These are phyloP conservation scores for Trichoderma brevicompactum DNA, from an alignment of 2,329 filamentous ascomycete species.

Conservation along the genomic window DNA sequence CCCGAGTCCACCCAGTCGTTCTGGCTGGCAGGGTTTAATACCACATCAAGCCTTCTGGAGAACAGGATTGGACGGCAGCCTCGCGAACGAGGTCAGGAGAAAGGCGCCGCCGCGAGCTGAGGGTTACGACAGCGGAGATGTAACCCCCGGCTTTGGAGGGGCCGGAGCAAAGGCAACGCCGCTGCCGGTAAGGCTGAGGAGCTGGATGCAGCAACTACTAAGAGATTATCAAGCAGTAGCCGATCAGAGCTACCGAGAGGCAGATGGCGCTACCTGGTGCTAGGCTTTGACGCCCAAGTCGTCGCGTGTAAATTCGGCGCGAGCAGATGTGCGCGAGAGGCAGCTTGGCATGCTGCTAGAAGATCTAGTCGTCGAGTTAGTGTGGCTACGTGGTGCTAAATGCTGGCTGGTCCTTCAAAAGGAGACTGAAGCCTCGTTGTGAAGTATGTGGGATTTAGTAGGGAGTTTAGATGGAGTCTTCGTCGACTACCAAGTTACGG, in stretches of 20 bases:
- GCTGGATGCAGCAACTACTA: background rate
- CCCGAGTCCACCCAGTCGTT: constrained; percentile 14
- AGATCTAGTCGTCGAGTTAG: background rate
- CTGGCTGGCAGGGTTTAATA: constrained; percentile 7
- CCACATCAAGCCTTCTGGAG: constrained; percentile 22
- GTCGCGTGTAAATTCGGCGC: constrained; percentile 8
- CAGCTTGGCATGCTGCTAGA: constrained; percentile 12
- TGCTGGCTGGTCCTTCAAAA: background rate
- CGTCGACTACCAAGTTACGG: no score
- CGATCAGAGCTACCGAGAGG: constrained; percentile 21
- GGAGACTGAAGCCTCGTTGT: background rate
- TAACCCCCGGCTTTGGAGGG: background rate
- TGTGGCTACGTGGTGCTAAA: background rate
- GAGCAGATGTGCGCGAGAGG: background rate
- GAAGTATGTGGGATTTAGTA: no score
- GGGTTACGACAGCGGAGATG: constrained; percentile 1
- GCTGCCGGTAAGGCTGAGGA: constrained; percentile 25
- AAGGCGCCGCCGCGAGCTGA: constrained; percentile 3
- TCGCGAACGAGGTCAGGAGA: background rate
- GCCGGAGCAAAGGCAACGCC: constrained; percentile 20
- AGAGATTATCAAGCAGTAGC: background rate
- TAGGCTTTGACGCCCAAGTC: constrained; percentile 6
- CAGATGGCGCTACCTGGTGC: constrained; percentile 20
- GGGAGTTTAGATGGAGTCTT: no score
- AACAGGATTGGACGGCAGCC: constrained; percentile 2